A percentile compares a stretch with the other conserved stretches of the same genome.
Conservation (phyloP, 257 asterid genomes). For the Coffea eugenioides region DNA sequence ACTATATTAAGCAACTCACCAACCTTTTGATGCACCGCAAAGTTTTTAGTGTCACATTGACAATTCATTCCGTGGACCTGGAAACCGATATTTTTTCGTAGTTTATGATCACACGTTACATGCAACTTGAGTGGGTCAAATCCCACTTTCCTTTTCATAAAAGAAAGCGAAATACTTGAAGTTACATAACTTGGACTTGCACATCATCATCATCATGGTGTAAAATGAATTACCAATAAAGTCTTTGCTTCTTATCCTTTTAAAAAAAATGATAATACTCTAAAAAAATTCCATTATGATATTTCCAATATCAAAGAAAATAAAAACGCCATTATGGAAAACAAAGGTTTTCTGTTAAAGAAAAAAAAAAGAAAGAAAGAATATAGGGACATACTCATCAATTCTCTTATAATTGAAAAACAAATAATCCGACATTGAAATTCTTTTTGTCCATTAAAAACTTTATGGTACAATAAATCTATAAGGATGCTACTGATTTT, state of each 20-base stretch:
- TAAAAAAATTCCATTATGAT: not conserved
- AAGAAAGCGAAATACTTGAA: not conserved
- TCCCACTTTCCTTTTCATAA: not conserved
- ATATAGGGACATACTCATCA: not conserved
- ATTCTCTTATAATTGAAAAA: not conserved
- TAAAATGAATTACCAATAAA: not conserved
- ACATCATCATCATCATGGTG: not conserved
- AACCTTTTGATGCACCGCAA: too few relatives aligned
- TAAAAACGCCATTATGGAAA: not conserved
- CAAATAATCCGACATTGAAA: not conserved
- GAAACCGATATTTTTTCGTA: too few relatives aligned
- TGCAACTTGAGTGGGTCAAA: not conserved
- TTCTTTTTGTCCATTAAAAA: not conserved
- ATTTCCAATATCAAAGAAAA: not conserved
- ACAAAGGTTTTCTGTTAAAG: not conserved
- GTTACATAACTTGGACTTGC: not conserved
- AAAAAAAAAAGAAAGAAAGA: too few relatives aligned
- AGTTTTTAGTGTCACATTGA: too few relatives aligned
- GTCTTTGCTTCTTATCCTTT: not conserved
- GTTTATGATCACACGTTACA: not conserved
- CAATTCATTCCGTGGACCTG: too few relatives aligned
- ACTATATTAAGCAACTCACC: too few relatives aligned
- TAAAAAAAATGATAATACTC: not conserved
- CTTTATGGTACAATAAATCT: not conserved
- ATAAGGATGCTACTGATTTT: not conserved